Base-by-base conservation (phyloP, 345 rosid genomes). In the Euphorbia pulcherrima region DNA sequence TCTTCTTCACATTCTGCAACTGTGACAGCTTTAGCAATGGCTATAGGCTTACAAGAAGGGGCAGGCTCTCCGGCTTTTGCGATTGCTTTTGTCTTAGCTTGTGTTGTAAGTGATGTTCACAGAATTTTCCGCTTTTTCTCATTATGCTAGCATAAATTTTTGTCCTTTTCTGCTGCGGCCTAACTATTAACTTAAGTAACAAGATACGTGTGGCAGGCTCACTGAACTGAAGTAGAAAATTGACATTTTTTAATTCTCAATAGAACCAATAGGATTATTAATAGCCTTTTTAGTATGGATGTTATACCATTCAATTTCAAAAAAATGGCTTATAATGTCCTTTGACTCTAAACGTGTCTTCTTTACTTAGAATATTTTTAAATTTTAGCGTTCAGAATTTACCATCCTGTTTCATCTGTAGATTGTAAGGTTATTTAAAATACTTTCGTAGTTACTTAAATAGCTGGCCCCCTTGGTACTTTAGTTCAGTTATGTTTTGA, bases 1-100 rank as follows among this genome's bases (percentile, higher is more conserved):
- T 97, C 98, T 16, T 93, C 98, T 0, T 93, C 98, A 1, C 98
- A 93, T 65, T 90, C 98, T 12, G 88, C 98, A 59, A 90, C 96
- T 1, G 98, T 93, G 65, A 87, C 92, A n/a, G 94, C 98, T 41
- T 79, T 93, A 53, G 94, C 90, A 16, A 81, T 86, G 73, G 88
- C 98, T 26, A 84, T 88, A 46, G 98, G 88, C 61, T 75, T 93
- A 18, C 83, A 88, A 67, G 94, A 90, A 67, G 98, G 97, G 72
- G 67, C 87, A 2, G 94, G 87, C 40, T 74, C 87, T 57, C 71
- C 97, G 0, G 92, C 87, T 78, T 93, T 93, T 67, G 98, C 97
- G 63, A 85, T 93, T 47, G 90, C 97, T 1, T 77, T 89, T 44
- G 88, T 90, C 68, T 76, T 93, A 72, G 96, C 98, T 1, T 93